phyloP scores from a whole-genome alignment of 2,329 filamentous ascomycete genomes.

The Harringtonia lauricola region DNA sequence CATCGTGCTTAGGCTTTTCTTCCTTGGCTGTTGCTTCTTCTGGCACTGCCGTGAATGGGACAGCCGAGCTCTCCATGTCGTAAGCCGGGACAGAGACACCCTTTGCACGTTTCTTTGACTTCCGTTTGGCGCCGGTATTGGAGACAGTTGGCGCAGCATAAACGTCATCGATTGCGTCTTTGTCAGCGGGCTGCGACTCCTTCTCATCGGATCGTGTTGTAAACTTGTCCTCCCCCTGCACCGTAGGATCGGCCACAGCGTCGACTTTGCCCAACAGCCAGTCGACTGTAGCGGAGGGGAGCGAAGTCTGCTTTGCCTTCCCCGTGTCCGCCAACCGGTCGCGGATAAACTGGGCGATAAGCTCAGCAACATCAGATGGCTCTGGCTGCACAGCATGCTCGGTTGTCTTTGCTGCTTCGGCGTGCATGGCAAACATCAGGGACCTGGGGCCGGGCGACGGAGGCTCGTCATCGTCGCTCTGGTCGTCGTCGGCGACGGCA shows the following conservation, averaged over 20 bases:
- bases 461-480: background rate
- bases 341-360: background rate
- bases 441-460: background rate
- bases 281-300: background rate
- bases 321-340: background rate
- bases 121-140: too few relatives aligned
- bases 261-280: background rate
- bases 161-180: too few relatives aligned
- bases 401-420: background rate
- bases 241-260: background rate
- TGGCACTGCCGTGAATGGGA: too few relatives aligned
- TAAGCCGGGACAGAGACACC: too few relatives aligned
- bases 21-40: too few relatives aligned
- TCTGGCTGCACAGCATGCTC: background rate
- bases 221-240: too few relatives aligned
- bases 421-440: background rate
- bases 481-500: background rate
- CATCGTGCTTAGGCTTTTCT: too few relatives aligned
- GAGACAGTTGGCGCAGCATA: too few relatives aligned
- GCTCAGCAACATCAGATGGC: background rate
- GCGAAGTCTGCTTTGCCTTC: background rate
- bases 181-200: background rate
- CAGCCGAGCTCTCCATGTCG: too few relatives aligned
- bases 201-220: background rate
- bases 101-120: too few relatives aligned